Conservation (phyloP, 2,329 filamentous ascomycete genomes). For the Colletotrichum karsti region DNA sequence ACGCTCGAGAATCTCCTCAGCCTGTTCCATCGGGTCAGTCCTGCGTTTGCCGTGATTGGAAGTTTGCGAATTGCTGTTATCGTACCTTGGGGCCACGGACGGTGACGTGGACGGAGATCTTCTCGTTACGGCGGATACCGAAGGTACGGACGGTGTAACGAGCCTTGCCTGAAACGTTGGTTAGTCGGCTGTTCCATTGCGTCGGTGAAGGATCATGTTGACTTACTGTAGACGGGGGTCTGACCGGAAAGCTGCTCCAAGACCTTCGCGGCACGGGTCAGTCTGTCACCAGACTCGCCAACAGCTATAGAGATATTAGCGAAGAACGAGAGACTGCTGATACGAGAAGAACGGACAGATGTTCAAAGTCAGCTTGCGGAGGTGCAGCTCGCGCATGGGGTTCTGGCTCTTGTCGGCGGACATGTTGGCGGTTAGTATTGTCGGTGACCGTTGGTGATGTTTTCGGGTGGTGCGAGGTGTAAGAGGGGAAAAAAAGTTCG, state of each 20-base stretch:
- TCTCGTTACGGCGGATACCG: slow-evolving; percentile 99
- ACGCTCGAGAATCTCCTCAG: slow-evolving; percentile 99
- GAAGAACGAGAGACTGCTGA: not conserved
- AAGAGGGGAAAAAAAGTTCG: not conserved
- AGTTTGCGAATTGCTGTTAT: not conserved
- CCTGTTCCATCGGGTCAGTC: slow-evolving; percentile 53
- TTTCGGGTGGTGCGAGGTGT: slow-evolving; percentile 30
- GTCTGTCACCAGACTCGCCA: slow-evolving; percentile 99
- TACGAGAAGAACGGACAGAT: slow-evolving; percentile 59
- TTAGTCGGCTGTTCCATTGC: slow-evolving; percentile 27
- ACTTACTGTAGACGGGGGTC: slow-evolving; percentile 98
- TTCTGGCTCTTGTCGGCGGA: slow-evolving; percentile 91
- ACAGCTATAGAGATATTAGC: slow-evolving; percentile 53
- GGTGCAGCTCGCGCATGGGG: slow-evolving; percentile 99
- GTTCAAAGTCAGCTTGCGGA: slow-evolving; percentile 99
- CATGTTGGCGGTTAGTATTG: slow-evolving; percentile 48
- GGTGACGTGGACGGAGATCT: slow-evolving; percentile 99
- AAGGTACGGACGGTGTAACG: slow-evolving; percentile 99
- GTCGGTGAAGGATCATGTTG: not conserved
- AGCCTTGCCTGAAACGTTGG: slow-evolving; percentile 80
- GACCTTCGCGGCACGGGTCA: slow-evolving; percentile 99
- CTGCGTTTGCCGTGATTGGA: not conserved
- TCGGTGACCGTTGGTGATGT: slow-evolving; percentile 37
- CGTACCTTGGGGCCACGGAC: slow-evolving; percentile 88
- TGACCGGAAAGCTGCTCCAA: slow-evolving; percentile 99